Evolutionary conservation across 768 basidiomycete genomes (phyloP).

Genomic region (Gymnopilus dilepis): DNA sequence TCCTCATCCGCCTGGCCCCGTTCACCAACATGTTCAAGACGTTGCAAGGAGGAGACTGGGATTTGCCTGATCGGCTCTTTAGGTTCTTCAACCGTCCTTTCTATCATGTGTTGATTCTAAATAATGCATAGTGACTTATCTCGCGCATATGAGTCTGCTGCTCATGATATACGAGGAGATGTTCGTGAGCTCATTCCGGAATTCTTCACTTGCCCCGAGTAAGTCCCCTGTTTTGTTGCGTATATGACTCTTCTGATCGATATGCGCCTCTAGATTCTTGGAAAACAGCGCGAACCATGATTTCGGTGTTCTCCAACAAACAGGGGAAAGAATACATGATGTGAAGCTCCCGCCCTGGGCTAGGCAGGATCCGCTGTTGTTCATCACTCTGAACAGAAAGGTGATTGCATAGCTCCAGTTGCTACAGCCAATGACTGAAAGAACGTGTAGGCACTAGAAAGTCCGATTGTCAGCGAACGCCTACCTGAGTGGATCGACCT

Average conservation of each 20-base stretch:
- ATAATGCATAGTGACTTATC: constrained; percentile 71
- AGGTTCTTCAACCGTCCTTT: constrained; percentile 43
- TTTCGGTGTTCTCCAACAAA: constrained; percentile 75
- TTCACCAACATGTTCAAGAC: constrained; percentile 97
- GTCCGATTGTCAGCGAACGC: constrained; percentile 82
- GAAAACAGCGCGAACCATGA: constrained; percentile 81
- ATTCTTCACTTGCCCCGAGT: constrained; percentile 87
- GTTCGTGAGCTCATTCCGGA: constrained; percentile 94
- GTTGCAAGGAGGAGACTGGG: constrained; percentile 93
- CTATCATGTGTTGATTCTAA: no score
- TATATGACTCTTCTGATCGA: not conserved
- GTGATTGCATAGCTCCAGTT: constrained; percentile 41
- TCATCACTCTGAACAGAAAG: constrained; percentile 77
- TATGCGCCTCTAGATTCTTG: constrained; percentile 61
- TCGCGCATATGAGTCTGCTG: constrained; percentile 85
- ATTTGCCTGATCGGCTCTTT: constrained; percentile 88
- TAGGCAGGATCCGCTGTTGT: constrained; percentile 79
- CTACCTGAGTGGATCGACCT: constrained; percentile 93
- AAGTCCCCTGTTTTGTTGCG: constrained; percentile 25
- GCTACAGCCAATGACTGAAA: not conserved
- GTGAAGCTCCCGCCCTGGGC: constrained; percentile 95
- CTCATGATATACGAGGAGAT: constrained; percentile 86
- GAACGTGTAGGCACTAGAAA: constrained; percentile 78
- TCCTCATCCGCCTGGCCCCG: constrained; percentile 86
- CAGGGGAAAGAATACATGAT: constrained; percentile 81